These are phyloP conservation scores for Rhizopus stolonifer DNA, from an alignment of 371 early-diverging fungal genomes.

Conservation along the genomic window DNA sequence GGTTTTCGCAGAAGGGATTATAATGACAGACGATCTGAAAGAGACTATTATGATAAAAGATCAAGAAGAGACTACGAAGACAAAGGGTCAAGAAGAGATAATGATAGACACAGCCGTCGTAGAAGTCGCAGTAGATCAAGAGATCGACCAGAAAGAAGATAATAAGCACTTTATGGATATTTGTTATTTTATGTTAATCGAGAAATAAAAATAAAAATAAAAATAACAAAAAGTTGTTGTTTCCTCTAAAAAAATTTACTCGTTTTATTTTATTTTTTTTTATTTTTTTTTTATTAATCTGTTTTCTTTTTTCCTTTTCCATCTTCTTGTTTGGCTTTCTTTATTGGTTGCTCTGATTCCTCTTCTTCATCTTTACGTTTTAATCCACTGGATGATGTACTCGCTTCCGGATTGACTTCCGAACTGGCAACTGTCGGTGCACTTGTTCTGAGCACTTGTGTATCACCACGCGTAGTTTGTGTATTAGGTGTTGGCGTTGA, in stretches of 20 bases:
- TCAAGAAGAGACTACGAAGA: constrained; percentile 20
- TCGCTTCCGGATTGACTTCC: no score
- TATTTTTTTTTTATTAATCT: background rate
- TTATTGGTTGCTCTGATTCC: background rate
- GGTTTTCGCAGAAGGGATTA: no score
- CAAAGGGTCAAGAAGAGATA: constrained; percentile 6
- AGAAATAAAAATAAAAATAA: background rate
- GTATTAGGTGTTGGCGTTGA: background rate
- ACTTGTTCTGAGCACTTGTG: background rate
- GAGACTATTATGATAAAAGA: constrained; percentile 13
- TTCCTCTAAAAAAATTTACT: background rate
- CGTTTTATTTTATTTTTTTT: background rate
- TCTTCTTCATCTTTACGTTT: background rate
- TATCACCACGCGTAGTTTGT: background rate
- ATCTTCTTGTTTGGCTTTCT: background rate
- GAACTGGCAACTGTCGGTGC: background rate
- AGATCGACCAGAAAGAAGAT: constrained; percentile 8
- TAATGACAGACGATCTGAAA: no score
- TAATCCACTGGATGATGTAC: background rate
- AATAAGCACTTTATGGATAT: constrained; percentile 1
- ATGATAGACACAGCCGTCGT: background rate
- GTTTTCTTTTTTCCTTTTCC: constrained; percentile 2
- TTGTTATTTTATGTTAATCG: background rate
- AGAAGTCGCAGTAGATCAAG: constrained; percentile 1
- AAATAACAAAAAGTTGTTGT: background rate